These are phyloP conservation scores for Solanum habrochaites DNA, from an alignment of 257 asterid species.

Conservation along the genomic window DNA sequence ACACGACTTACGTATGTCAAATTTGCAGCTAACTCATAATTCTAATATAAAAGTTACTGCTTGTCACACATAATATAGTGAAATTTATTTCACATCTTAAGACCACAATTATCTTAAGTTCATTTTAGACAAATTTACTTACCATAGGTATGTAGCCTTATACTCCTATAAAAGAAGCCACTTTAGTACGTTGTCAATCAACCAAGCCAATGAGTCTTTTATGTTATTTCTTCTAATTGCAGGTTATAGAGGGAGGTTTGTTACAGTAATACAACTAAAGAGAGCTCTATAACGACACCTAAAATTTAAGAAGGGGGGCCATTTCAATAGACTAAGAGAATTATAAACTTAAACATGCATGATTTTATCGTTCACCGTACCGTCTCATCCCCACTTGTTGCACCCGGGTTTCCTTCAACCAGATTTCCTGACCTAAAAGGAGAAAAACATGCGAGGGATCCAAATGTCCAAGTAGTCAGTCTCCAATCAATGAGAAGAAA, in stretches of 20 bases:
- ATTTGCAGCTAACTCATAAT: background rate
- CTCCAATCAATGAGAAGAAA: background rate
- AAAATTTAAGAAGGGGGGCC: background rate
- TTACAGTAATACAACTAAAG: background rate
- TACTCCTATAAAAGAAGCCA: background rate
- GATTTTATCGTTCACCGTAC: constrained; percentile 30
- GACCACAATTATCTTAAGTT: background rate
- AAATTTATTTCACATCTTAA: background rate
- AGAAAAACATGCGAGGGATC: constrained; percentile 5
- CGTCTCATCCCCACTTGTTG: constrained; percentile 95
- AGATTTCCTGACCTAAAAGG: constrained; percentile 75
- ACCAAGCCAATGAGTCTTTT: background rate
- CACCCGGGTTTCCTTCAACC: constrained; percentile 89
- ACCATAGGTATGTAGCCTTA: background rate
- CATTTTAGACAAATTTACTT: background rate
- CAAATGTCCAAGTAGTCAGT: background rate
- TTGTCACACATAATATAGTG: background rate
- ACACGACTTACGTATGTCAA: background rate
- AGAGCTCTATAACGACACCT: background rate
- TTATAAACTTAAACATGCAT: background rate
- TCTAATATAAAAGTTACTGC: background rate
- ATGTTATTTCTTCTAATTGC: background rate
- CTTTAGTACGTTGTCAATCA: background rate
- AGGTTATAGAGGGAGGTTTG: background rate
- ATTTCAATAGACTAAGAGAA: background rate